Evolutionary conservation across 306 rosid genomes (phyloP), one percentile per base, ranked within the genome.

Genomic region (Medicago ruthenica): DNA sequence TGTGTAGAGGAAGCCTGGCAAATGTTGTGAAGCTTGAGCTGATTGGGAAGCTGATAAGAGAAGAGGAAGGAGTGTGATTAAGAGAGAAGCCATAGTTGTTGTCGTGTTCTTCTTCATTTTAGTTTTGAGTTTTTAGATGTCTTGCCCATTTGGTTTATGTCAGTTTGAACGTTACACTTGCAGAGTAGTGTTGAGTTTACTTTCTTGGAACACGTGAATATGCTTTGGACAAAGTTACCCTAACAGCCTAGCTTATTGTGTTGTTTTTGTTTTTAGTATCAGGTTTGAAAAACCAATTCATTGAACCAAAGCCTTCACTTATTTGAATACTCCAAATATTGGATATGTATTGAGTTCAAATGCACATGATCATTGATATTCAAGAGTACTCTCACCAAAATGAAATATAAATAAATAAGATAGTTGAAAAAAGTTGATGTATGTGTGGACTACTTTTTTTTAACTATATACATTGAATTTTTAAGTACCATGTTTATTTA

Each of bases 1-100:
- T 1, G 91, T 82, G 76, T 76, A 92, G 80, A 88, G 61, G 81
- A 95, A 95, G 1, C 97, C 97, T 1, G 93, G 93, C 71, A 27
- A 73, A 18, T 59, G 59, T 0, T 69, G 77, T 12, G 67, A 31
- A 31, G n/a, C 22, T 3, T 53, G 65, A 67, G 81, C 41, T 0
- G 47, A 40, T 31, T 31, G 36, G 0, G 16, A 1, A 42, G 20
- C 22, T 57, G 15, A 68, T 21, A 76, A 6, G 12, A 75, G 22
- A 20, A 78, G 70, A 2, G 31, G 63, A 8, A 71, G 6, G 14
- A 73, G 17, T 17, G 57, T 57, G 69, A 6, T 42, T 21, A 55
- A 45, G 39, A 45, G 11, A 13, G 74, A 41, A 59, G 48, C 16
- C 84, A 78, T 71, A 7, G 11, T 75, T 3, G 8, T 36, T 68